Evolutionary conservation across 1,284 basidiomycete genomes (phyloP).

Genomic region (Earliella scabrosa): DNA sequence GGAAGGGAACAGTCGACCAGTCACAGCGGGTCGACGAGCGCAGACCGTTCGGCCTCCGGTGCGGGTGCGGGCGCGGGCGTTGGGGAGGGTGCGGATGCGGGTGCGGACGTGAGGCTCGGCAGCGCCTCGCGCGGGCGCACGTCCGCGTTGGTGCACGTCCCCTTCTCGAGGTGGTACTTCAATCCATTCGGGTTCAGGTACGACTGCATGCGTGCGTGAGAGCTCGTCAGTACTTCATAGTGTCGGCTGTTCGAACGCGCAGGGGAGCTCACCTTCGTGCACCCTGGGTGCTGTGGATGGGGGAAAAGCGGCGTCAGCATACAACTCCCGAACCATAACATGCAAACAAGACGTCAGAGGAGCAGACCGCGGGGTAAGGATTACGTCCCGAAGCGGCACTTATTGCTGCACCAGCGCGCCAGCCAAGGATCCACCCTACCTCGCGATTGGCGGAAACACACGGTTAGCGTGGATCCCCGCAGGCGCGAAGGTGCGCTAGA

Average conservation of each 20-base stretch:
- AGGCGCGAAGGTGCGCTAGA: too few relatives aligned
- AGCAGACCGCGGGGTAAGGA: not conserved
- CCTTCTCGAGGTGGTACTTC: slow-evolving; percentile 66
- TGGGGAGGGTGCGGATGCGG: not conserved
- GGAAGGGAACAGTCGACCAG: not conserved
- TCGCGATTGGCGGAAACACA: too few relatives aligned
- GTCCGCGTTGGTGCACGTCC: slow-evolving; percentile 48
- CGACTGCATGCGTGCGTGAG: slow-evolving; percentile 32
- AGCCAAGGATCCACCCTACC: too few relatives aligned
- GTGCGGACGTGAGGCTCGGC: not conserved
- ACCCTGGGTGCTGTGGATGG: slow-evolving; percentile 30
- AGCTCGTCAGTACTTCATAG: too few relatives aligned
- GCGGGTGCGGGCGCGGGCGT: not conserved
- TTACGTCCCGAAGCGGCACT: too few relatives aligned
- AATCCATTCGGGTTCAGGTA: slow-evolving; percentile 68
- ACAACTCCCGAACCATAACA: not conserved
- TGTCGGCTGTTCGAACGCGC: too few relatives aligned
- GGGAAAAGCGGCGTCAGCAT: not conserved
- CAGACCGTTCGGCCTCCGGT: too few relatives aligned
- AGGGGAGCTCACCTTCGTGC: slow-evolving; percentile 34
- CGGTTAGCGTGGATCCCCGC: too few relatives aligned
- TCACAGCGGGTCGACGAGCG: too few relatives aligned
- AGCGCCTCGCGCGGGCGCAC: slow-evolving; percentile 11
- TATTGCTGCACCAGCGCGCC: too few relatives aligned
- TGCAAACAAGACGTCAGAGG: not conserved